Evolutionary conservation across 441 rosid genomes (phyloP), one percentile per base, ranked within the genome.

Genomic region (Euphorbia celastroides): DNA sequence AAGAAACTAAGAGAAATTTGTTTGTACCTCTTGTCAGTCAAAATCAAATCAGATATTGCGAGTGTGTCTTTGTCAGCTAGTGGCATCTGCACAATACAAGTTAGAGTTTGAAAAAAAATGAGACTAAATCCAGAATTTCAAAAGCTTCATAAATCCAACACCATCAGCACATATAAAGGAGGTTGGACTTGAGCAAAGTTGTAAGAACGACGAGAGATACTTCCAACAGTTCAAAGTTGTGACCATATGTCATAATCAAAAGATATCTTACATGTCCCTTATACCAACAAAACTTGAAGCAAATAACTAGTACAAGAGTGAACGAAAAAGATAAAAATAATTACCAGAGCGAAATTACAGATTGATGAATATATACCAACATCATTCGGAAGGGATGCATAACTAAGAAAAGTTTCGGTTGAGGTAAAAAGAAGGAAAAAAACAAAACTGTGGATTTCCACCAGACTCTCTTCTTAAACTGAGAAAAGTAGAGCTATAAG

Each of bases 11-110:
- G 19, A 16, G 30, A 68, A 51, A 19, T 60, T 42, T n/a, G 13
- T 17, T n/a, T 69, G 17, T 57, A 80, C 79, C 79, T 67, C n/a
- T 26, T 51, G 32, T 80, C 69, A 17, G 19, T 46, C 38, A 20
- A 58, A 14, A 34, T 36, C 17, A 52, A 68, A 55, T 62, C 41
- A 32, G 65, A 19, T 38, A 55, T 41, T 19, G 19, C 22, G 0
- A 65, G 9, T 34, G 9, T 22, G 30, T 22, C 55, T 36, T 28
- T 59, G 9, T 54, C 42, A 26, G 22, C 36, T 19, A 20, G 69
- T 22, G 38, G 57, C 57, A 69, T 71, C 57, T 59, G 58, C 60
- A 64, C 31, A 34, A 25, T 17, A 28, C 23, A 60, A n/a, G 14
- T 31, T 52, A 54, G n/a, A 54, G 38, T 19, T 31, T 55, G 54